These are phyloP conservation scores for Castanea sativa DNA, from an alignment of 306 rosid species.

Conservation along the genomic window DNA sequence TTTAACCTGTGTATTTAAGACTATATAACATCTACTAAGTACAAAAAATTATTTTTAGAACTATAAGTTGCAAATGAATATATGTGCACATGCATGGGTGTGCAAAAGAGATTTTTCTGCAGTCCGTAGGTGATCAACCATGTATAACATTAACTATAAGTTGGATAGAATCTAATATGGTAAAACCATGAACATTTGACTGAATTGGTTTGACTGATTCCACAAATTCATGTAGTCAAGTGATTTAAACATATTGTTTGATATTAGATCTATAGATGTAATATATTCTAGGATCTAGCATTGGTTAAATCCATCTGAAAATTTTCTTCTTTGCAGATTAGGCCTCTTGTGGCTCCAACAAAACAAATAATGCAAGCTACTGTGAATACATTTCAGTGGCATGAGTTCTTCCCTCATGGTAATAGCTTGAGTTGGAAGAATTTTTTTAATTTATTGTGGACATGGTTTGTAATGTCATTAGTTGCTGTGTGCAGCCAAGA, in stretches of 20 bases:
- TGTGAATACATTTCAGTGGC: slow-evolving; percentile 60
- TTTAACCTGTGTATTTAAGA: not conserved
- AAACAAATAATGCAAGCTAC: slow-evolving; percentile 61
- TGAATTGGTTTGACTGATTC: not conserved
- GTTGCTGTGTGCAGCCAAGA: slow-evolving; percentile 63
- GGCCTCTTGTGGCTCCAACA: slow-evolving; percentile 89
- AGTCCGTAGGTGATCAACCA: too few species aligned
- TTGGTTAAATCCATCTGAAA: slow-evolving; percentile 16
- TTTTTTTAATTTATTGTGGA: slow-evolving; percentile 7
- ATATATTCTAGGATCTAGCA: not conserved
- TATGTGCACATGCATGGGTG: not conserved
- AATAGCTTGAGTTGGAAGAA: slow-evolving; percentile 23
- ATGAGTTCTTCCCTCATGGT: slow-evolving; percentile 95
- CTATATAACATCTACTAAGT: not conserved
- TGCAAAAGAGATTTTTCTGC: not conserved
- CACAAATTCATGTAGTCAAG: not conserved
- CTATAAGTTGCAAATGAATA: not conserved
- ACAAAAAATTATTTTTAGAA: not conserved
- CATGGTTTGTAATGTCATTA: slow-evolving; percentile 26
- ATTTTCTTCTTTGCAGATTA: slow-evolving; percentile 62
- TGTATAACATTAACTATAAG: too few species aligned
- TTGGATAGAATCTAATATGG: too few species aligned
- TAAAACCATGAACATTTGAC: too few species aligned
- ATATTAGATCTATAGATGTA: not conserved
- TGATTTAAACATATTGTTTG: not conserved